Evolutionary conservation across 352 stramenopile species (phyloP).

Genomic region (Globisporangium uncinulatum): DNA sequence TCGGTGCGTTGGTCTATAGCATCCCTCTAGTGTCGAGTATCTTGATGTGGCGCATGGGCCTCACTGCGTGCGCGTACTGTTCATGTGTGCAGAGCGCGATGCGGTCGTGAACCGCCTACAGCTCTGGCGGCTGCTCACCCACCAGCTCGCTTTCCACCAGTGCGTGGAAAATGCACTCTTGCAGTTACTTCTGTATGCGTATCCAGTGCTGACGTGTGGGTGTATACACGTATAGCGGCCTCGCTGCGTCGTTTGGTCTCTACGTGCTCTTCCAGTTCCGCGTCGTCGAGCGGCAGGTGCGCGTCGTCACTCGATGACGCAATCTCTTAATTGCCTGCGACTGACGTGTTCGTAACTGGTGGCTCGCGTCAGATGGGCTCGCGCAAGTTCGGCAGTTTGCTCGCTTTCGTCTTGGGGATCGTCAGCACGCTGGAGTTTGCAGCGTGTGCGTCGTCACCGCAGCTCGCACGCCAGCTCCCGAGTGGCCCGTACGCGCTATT

Average conservation of each 20-base stretch:
- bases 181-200: neutral
- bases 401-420: slow-evolving; percentile 58
- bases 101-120: slow-evolving; percentile 49
- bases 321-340: neutral
- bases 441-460: slow-evolving; percentile 34
- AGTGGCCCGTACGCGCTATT: slow-evolving; percentile 67
- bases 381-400: slow-evolving; percentile 76
- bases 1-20: slow-evolving; percentile 17
- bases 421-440: slow-evolving; percentile 40
- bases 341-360: neutral
- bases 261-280: slow-evolving; percentile 86
- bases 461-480: slow-evolving; percentile 35
- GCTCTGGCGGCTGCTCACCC: slow-evolving; percentile 64
- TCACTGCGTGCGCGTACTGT: neutral
- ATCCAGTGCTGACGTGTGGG: neutral
- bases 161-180: neutral
- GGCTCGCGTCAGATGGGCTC: slow-evolving; percentile 55
- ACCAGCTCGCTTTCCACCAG: slow-evolving; percentile 75
- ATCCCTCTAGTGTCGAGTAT: neutral
- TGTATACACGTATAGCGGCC: slow-evolving; percentile 29
- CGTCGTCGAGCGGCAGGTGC: slow-evolving; percentile 64
- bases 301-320: neutral
- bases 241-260: slow-evolving; percentile 71
- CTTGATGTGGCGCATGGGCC: no score
- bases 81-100: slow-evolving; percentile 32